Percentiles rank a stretch among this genome's conserved stretches.
These are phyloP conservation scores for Colletotrichum chlorophyti DNA, from an alignment of 2,329 filamentous ascomycete species.

Conservation along the genomic window DNA sequence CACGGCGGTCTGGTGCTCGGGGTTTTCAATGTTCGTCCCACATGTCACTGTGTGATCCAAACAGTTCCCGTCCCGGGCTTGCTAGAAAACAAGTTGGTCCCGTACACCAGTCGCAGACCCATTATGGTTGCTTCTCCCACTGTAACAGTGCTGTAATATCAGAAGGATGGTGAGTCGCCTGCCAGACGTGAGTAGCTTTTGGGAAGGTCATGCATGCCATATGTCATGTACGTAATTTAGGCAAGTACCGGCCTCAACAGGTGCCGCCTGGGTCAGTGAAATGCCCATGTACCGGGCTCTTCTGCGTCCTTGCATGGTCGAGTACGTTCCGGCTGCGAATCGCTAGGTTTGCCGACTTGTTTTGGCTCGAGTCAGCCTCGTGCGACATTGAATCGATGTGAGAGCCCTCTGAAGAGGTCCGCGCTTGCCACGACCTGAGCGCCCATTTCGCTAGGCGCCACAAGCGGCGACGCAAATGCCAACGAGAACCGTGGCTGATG, in stretches of 20 bases:
- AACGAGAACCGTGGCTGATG: no score
- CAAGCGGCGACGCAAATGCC: no score
- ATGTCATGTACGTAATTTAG: constrained; percentile 19
- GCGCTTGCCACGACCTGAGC: no score
- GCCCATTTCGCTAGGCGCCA: no score
- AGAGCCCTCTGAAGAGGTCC: no score
- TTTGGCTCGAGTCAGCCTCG: not conserved
- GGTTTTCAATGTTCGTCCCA: constrained; percentile 9
- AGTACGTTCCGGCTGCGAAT: not conserved
- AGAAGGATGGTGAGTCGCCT: constrained; percentile 5
- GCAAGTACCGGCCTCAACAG: constrained; percentile 22
- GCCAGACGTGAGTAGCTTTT: constrained; percentile 3
- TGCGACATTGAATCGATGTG: no score
- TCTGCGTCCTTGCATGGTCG: not conserved
- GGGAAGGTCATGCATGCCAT: constrained; percentile 24
- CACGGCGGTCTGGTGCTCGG: not conserved
- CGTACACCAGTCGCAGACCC: not conserved
- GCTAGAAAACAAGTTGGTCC: constrained; percentile 4
- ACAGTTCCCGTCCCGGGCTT: constrained; percentile 16
- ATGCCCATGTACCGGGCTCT: constrained; percentile 12
- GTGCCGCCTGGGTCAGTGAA: constrained; percentile 5
- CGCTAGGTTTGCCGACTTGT: not conserved
- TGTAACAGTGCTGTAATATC: no score
- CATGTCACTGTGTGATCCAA: not conserved
- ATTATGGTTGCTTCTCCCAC: no score